Evolutionary conservation across 805 yeast genomes (phyloP).

Genomic region (Alloascoidea hylecoeti): DNA sequence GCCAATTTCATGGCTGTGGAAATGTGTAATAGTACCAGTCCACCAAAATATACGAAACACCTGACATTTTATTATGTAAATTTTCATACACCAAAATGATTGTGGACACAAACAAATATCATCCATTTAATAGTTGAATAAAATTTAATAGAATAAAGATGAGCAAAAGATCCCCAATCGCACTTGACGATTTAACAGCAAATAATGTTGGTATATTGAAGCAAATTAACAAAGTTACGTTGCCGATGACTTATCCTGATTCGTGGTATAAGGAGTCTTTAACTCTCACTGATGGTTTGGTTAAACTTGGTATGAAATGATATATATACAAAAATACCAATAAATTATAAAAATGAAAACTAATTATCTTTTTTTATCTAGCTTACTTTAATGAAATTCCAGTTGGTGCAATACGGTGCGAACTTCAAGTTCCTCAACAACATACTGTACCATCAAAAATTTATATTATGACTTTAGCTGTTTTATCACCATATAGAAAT

Average conservation of each 20-base stretch:
- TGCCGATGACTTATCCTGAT: slow-evolving; percentile 38
- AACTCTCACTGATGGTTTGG: slow-evolving; percentile 31
- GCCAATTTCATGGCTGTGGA: too few species aligned
- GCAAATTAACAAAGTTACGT: slow-evolving; percentile 34
- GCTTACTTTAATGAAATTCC: slow-evolving; percentile 67
- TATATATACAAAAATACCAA: background rate
- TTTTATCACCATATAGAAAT: slow-evolving; percentile 46
- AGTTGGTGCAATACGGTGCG: slow-evolving; percentile 63
- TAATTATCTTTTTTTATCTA: slow-evolving; percentile 7
- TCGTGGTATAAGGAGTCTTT: slow-evolving; percentile 36
- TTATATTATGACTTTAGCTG: slow-evolving; percentile 56
- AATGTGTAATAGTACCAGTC: too few species aligned
- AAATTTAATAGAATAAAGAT: too few species aligned
- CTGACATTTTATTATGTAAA: too few species aligned
- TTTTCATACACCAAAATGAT: too few species aligned
- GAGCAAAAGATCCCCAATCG: slow-evolving; percentile 13
- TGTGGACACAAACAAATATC: too few species aligned
- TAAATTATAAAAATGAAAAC: background rate
- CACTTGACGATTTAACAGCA: slow-evolving; percentile 42
- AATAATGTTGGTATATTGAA: slow-evolving; percentile 48
- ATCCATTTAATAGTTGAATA: too few species aligned
- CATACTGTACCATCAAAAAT: slow-evolving; percentile 36
- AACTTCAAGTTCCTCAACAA: slow-evolving; percentile 27
- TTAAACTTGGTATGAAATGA: slow-evolving; percentile 26
- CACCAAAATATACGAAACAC: too few species aligned